A percentile compares a stretch with the other conserved stretches of the same genome.
Conservation (phyloP, 129 eudicot species). For the Dittrichia graveolens region DNA sequence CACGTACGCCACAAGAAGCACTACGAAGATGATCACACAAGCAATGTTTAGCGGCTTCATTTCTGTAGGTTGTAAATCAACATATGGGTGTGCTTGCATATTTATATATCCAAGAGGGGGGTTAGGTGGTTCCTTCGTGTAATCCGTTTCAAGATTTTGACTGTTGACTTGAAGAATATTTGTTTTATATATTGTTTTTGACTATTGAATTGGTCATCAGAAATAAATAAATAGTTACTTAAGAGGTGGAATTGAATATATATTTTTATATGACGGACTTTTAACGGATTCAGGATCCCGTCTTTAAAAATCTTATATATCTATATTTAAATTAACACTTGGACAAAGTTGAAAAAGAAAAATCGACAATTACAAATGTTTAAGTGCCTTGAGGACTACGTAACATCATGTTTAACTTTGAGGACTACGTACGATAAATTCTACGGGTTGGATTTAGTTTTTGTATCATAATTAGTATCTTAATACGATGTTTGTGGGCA, state of each 20-base stretch:
- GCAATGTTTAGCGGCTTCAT: slow-evolving; percentile 37
- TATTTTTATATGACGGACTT: slow-evolving; percentile 15
- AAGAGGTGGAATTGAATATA: too few relatives aligned
- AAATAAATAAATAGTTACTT: not conserved
- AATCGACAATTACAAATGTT: too few relatives aligned
- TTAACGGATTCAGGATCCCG: not conserved
- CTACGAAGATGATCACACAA: slow-evolving; percentile 29
- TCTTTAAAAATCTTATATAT: too few relatives aligned
- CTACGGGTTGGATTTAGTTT: too few relatives aligned
- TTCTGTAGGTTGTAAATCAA: slow-evolving; percentile 1
- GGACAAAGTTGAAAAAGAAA: too few relatives aligned
- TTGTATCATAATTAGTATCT: too few relatives aligned
- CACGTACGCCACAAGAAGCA: slow-evolving; percentile 14
- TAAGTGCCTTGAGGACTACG: too few relatives aligned
- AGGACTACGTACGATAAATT: too few relatives aligned
- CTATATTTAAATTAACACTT: too few relatives aligned
- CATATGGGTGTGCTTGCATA: slow-evolving; percentile 3
- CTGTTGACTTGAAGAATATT: slow-evolving; percentile 26
- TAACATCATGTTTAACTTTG: too few relatives aligned
- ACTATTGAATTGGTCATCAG: slow-evolving; percentile 26
- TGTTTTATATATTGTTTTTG: slow-evolving; percentile 4
- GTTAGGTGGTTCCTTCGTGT: slow-evolving; percentile 27
- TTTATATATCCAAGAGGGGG: slow-evolving; percentile 16
- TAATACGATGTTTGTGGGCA: too few relatives aligned
- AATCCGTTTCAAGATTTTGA: slow-evolving; percentile 26